Percentiles rank a stretch among this genome's conserved stretches.
Conservation (phyloP, 2,329 filamentous ascomycete genomes). For the Epichloe hybrida region DNA sequence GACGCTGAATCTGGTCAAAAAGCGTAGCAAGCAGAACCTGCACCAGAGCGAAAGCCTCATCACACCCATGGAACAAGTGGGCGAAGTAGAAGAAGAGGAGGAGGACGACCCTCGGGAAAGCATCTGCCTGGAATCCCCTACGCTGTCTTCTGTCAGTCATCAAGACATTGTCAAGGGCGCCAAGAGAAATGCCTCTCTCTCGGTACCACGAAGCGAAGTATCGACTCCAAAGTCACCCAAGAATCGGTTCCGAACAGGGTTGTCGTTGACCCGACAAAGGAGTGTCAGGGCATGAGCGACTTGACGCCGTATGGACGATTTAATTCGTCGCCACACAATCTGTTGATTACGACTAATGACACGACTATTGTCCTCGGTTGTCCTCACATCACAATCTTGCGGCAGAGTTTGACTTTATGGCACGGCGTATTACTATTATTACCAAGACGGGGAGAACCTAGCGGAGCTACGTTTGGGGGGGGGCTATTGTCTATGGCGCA, state of each 20-base stretch:
- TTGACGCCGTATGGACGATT: background rate
- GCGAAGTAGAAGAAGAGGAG: constrained; percentile 18
- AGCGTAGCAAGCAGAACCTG: constrained; percentile 39
- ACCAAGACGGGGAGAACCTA: background rate
- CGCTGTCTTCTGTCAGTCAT: constrained; percentile 26
- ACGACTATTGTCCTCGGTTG: background rate
- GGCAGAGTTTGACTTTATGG: background rate
- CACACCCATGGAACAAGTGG: constrained; percentile 21
- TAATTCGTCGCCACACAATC: background rate
- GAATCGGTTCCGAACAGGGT: constrained; percentile 21
- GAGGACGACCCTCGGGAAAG: constrained; percentile 10
- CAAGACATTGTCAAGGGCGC: constrained; percentile 32
- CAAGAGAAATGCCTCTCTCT: constrained; percentile 24
- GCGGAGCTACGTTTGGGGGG: background rate
- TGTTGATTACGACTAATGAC: background rate
- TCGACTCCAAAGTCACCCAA: constrained; percentile 15
- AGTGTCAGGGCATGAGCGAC: constrained; percentile 23
- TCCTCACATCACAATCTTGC: background rate
- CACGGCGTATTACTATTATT: background rate
- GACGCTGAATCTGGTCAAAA: constrained; percentile 40
- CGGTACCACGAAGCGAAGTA: constrained; percentile 11
- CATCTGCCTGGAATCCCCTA: constrained; percentile 11
- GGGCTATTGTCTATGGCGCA: background rate
- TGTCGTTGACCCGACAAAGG: constrained; percentile 24
- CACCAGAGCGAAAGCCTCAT: constrained; percentile 22